Evolutionary conservation across 2,329 filamentous ascomycete genomes (phyloP).

Genomic region (Dryadomyces sulphureus): DNA sequence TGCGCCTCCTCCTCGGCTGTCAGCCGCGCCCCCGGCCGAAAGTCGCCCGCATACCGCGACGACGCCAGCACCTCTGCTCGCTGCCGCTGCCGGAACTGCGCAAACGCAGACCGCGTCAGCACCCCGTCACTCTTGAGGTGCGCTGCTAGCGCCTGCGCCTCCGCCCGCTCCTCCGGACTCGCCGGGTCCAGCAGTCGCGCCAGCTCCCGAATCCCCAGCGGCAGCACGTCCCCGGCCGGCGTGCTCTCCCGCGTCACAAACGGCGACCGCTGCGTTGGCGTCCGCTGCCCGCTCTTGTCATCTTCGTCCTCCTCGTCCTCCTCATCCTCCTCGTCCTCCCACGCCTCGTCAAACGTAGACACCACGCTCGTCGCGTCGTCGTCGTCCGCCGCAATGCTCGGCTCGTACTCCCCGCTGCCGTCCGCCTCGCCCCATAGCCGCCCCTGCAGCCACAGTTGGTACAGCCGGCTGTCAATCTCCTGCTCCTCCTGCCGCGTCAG

Average conservation of each 20-base stretch:
- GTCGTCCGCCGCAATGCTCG: slow-evolving; percentile 40
- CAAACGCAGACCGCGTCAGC: slow-evolving; percentile 70
- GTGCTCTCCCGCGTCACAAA: slow-evolving; percentile 33
- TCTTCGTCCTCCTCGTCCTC: slow-evolving; percentile 32
- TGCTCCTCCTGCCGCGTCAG: slow-evolving; percentile 33
- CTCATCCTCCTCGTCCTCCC: slow-evolving; percentile 25
- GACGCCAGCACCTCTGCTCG: slow-evolving; percentile 49
- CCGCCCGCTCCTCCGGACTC: slow-evolving; percentile 61
- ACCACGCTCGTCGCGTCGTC: slow-evolving; percentile 70
- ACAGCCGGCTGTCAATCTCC: slow-evolving; percentile 58
- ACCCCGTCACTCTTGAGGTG: slow-evolving; percentile 59
- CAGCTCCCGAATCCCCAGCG: slow-evolving; percentile 53
- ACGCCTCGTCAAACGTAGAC: slow-evolving; percentile 35
- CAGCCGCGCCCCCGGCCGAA: slow-evolving; percentile 25
- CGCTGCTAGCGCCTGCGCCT: slow-evolving; percentile 67
- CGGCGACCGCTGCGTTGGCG: slow-evolving; percentile 31
- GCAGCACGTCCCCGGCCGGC: slow-evolving; percentile 42
- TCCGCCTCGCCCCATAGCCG: slow-evolving; percentile 79
- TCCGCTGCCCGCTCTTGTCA: slow-evolving; percentile 39
- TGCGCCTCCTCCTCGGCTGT: slow-evolving; percentile 44
- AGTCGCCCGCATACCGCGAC: slow-evolving; percentile 14
- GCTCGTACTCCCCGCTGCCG: slow-evolving; percentile 62
- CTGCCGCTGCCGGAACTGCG: slow-evolving; percentile 50
- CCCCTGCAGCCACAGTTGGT: slow-evolving; percentile 70
- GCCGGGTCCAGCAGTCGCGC: slow-evolving; percentile 70